Conservation (phyloP, 768 basidiomycete species). For the Dendrothele bispora region DNA sequence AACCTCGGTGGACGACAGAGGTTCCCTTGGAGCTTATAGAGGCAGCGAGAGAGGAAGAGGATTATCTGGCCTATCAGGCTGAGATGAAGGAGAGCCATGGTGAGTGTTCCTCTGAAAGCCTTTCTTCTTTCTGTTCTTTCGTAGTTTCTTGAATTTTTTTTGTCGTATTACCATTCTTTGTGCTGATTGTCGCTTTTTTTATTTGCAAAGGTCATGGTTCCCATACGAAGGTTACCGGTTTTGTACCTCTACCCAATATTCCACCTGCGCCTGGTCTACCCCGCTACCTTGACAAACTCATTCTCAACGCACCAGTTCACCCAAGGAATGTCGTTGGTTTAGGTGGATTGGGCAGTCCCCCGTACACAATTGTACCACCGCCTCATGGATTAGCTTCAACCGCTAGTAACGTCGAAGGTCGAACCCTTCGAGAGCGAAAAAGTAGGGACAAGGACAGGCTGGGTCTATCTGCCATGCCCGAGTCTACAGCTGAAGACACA, state of each 20-base stretch:
- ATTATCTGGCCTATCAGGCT: conserved; percentile 51
- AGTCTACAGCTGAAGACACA: conserved; percentile 26
- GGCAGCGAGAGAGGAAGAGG: conserved; percentile 84
- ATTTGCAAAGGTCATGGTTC: neutral
- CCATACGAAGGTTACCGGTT: conserved; percentile 21
- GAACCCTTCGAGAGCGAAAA: no score
- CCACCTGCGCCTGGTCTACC: conserved; percentile 89
- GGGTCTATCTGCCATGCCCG: no score
- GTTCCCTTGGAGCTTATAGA: conserved; percentile 78
- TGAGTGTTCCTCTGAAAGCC: conserved; percentile 24
- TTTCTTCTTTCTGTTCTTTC: conserved; percentile 24
- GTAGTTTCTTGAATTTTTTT: conserved; percentile 18
- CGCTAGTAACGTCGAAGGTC: no score
- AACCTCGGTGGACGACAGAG: conserved; percentile 67
- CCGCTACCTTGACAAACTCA: conserved; percentile 90
- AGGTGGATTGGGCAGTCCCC: no score
- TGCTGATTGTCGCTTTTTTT: neutral
- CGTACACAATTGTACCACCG: no score
- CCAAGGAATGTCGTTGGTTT: no score
- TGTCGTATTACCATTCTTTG: no score
- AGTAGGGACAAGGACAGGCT: conserved; percentile 25
- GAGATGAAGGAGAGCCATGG: conserved; percentile 24
- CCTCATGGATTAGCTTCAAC: no score
- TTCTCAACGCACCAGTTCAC: conserved; percentile 61
- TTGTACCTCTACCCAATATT: conserved; percentile 70